Evolutionary conservation across 2,329 filamentous ascomycete genomes (phyloP).

Genomic region (Polytolypa hystricis): DNA sequence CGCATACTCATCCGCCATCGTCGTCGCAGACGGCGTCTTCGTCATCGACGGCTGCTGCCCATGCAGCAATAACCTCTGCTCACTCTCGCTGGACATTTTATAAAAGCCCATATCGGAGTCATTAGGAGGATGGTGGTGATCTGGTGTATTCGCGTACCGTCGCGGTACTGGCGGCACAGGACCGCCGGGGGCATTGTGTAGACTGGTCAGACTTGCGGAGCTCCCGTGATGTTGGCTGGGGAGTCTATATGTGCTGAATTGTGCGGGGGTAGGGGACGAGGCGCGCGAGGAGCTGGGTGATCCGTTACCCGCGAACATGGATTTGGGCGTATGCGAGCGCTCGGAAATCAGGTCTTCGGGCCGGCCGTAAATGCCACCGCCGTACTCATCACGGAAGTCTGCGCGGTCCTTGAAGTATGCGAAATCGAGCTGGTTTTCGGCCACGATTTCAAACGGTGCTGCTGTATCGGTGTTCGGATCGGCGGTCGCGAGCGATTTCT

Average conservation of each 20-base stretch:
- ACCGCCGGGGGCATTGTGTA: no score
- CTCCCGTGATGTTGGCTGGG: slow-evolving; percentile 7
- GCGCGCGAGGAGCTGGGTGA: slow-evolving; percentile 31
- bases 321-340: slow-evolving; percentile 33
- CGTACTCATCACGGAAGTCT: slow-evolving; percentile 78
- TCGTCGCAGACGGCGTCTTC: no score
- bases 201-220: no score
- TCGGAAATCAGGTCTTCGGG: slow-evolving; percentile 36
- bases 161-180: slow-evolving; percentile 10
- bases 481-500: no score
- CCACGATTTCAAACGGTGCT: slow-evolving; percentile 80
- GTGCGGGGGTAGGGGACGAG: slow-evolving; percentile 30
- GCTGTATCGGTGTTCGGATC: slow-evolving; percentile 25
- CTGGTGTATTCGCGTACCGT: slow-evolving; percentile 4
- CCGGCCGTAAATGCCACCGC: slow-evolving; percentile 51
- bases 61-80: slow-evolving; percentile 26
- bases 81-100: slow-evolving; percentile 28
- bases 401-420: slow-evolving; percentile 82
- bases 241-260: not conserved
- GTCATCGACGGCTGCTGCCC: slow-evolving; percentile 24
- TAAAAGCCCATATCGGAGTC: no score
- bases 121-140: slow-evolving; percentile 1
- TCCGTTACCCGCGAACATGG: slow-evolving; percentile 20
- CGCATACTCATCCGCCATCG: slow-evolving; percentile 9
- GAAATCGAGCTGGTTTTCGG: slow-evolving; percentile 77